Evolutionary conservation across 2,329 filamentous ascomycete species (phyloP).

Genomic region (Epicoccum sorghinum): DNA sequence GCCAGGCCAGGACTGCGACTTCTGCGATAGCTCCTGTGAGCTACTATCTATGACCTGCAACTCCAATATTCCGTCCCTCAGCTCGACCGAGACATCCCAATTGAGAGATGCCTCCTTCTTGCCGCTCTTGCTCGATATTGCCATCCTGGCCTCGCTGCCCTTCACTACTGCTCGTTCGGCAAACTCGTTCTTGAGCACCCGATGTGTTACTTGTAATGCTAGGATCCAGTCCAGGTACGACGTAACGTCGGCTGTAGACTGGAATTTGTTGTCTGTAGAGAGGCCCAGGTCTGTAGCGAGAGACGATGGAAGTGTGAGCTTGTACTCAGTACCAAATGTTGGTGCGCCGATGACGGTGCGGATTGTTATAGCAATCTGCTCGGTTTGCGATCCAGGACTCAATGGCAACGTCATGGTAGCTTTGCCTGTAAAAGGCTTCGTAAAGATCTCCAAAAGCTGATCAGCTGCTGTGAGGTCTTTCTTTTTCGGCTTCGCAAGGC

Average conservation of each 20-base stretch:
- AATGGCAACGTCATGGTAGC: slow-evolving; percentile 38
- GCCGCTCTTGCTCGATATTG: slow-evolving; percentile 26
- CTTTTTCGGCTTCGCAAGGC: slow-evolving; percentile 33
- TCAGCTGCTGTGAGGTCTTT: slow-evolving; percentile 40
- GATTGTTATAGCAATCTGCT: slow-evolving; percentile 35
- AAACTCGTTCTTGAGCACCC: slow-evolving; percentile 35
- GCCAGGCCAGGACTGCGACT: slow-evolving; percentile 35
- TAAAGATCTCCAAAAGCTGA: slow-evolving; percentile 38
- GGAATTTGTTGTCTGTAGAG: slow-evolving; percentile 38
- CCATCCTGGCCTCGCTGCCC: slow-evolving; percentile 31
- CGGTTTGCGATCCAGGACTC: slow-evolving; percentile 21
- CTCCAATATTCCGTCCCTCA: slow-evolving; percentile 27
- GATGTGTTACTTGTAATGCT: slow-evolving; percentile 39
- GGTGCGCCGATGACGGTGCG: slow-evolving; percentile 43
- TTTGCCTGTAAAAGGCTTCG: slow-evolving; percentile 37
- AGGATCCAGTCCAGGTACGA: slow-evolving; percentile 44
- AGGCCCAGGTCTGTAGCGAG: slow-evolving; percentile 37
- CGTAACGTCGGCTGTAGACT: slow-evolving; percentile 33
- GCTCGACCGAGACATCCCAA: slow-evolving; percentile 29
- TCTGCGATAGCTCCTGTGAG: slow-evolving; percentile 16
- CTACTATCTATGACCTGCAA: slow-evolving; percentile 15
- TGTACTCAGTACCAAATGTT: slow-evolving; percentile 44
- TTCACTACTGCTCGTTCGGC: slow-evolving; percentile 23
- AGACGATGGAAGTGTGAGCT: slow-evolving; percentile 38
- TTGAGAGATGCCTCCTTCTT: slow-evolving; percentile 26